phyloP scores from a whole-genome alignment of 2,329 filamentous ascomycete species.

The Talaromyces amestolkiae region DNA sequence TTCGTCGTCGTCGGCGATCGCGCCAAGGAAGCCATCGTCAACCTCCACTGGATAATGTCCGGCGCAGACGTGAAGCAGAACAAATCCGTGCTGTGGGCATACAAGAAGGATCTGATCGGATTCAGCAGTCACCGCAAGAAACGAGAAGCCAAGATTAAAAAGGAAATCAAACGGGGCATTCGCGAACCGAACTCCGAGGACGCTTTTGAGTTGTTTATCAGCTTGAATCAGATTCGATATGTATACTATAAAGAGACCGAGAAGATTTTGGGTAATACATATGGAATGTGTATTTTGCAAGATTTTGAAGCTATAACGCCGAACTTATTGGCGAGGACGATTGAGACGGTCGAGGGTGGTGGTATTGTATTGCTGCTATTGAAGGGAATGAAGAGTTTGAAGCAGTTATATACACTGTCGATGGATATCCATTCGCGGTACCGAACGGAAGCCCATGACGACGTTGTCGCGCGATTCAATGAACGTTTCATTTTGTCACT shows the following conservation, averaged over 20 bases:
- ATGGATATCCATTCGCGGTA: slow-evolving; percentile 99
- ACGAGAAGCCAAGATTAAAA: slow-evolving; percentile 97
- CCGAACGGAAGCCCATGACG: slow-evolving; percentile 90
- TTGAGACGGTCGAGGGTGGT: slow-evolving; percentile 96
- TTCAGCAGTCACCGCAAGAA: slow-evolving; percentile 98
- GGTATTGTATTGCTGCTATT: slow-evolving; percentile 85
- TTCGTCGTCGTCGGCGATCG: slow-evolving; percentile 94
- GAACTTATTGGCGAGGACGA: slow-evolving; percentile 89
- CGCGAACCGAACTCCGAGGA: slow-evolving; percentile 90
- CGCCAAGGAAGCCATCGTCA: slow-evolving; percentile 94
- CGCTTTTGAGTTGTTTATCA: slow-evolving; percentile 95
- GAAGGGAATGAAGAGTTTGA: slow-evolving; percentile 95
- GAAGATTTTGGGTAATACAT: slow-evolving; percentile 96
- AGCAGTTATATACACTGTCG: slow-evolving; percentile 91
- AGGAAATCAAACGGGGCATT: slow-evolving; percentile 92
- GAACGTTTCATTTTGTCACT: slow-evolving; percentile 94
- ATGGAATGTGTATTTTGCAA: slow-evolving; percentile 96
- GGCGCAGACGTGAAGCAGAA: slow-evolving; percentile 88
- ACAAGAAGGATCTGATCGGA: slow-evolving; percentile 94
- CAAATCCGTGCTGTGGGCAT: slow-evolving; percentile 96
- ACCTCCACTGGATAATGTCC: slow-evolving; percentile 90
- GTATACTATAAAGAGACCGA: slow-evolving; percentile 99
- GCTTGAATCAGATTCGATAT: slow-evolving; percentile 95
- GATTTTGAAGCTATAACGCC: slow-evolving; percentile 97
- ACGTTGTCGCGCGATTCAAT: slow-evolving; percentile 95